These are phyloP conservation scores for Schwanniomyces sp. DNA, from an alignment of 805 yeast species.

Conservation along the genomic window DNA sequence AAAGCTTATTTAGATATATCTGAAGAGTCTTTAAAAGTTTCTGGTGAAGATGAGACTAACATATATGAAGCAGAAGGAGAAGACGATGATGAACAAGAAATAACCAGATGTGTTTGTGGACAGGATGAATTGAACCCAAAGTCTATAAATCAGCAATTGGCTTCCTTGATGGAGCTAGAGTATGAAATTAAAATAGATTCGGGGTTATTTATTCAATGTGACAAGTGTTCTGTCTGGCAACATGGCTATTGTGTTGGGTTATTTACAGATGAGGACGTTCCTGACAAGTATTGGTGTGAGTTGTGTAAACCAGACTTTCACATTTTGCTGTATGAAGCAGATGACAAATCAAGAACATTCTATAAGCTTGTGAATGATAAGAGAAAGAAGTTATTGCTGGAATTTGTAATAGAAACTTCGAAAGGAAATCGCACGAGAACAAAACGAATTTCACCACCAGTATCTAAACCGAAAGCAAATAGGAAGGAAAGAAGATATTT, in stretches of 20 bases:
- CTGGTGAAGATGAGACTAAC: constrained; percentile 16
- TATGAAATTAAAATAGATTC: constrained; percentile 42
- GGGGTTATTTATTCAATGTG: constrained; percentile 82
- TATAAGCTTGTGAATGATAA: constrained; percentile 43
- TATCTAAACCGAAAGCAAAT: constrained; percentile 16
- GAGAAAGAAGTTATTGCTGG: constrained; percentile 33
- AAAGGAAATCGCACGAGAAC: constrained; percentile 10
- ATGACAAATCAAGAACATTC: constrained; percentile 29
- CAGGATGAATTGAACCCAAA: constrained; percentile 34
- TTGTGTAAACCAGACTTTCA: constrained; percentile 85
- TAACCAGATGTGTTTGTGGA: constrained; percentile 44
- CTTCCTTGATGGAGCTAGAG: constrained; percentile 25
- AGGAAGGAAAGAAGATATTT: constrained; percentile 34
- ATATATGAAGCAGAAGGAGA: constrained; percentile 21
- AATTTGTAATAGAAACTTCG: constrained; percentile 14
- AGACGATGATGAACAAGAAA: constrained; percentile 38
- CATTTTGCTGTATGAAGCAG: constrained; percentile 37
- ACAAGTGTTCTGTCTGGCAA: constrained; percentile 93
- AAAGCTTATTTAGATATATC: constrained; percentile 14
- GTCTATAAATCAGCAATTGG: constrained; percentile 23
- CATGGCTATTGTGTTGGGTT: constrained; percentile 96
- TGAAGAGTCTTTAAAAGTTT: constrained; percentile 8
- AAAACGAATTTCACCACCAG: constrained; percentile 24
- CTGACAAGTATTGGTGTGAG: constrained; percentile 96
- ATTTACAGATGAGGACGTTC: constrained; percentile 68